phyloP scores from a whole-genome alignment of 176 grass and related monocot species.

The Elaeis guineensis region DNA sequence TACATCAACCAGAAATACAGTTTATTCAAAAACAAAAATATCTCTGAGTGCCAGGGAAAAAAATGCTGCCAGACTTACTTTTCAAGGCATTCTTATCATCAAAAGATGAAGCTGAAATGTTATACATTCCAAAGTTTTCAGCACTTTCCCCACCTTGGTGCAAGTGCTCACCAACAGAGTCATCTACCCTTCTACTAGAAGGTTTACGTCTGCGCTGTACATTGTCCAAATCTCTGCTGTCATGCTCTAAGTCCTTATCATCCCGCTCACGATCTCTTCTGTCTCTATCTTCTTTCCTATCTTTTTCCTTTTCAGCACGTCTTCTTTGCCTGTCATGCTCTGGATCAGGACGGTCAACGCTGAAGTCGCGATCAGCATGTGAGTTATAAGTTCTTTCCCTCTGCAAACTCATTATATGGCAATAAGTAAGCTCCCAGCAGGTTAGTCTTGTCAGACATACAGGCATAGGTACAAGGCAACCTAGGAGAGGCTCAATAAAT shows the following conservation, averaged over 20 bases:
- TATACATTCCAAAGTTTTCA: slow-evolving; percentile 44
- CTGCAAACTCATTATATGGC: slow-evolving; percentile 35
- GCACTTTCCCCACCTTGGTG: slow-evolving; percentile 36
- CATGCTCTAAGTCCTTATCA: slow-evolving; percentile 79
- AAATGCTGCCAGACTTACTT: slow-evolving; percentile 46
- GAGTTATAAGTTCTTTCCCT: slow-evolving; percentile 53
- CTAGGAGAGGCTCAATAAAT: too few species aligned
- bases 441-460: too few species aligned
- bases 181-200: slow-evolving; percentile 35
- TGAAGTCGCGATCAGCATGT: slow-evolving; percentile 67
- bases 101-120: slow-evolving; percentile 64
- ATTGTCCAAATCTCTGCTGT: slow-evolving; percentile 58
- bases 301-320: slow-evolving; percentile 73
- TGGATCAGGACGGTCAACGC: slow-evolving; percentile 74
- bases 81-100: slow-evolving; percentile 84
- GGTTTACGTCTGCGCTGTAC: slow-evolving; percentile 42
- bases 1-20: too few species aligned
- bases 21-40: too few species aligned
- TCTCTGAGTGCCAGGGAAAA: too few species aligned
- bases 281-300: slow-evolving; percentile 70
- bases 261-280: slow-evolving; percentile 75
- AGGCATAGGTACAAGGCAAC: too few species aligned
- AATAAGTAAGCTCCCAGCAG: not conserved
- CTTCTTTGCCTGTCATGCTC: slow-evolving; percentile 82
- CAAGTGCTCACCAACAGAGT: slow-evolving; percentile 31